phyloP scores from a whole-genome alignment of 495 filamentous ascomycete species.

The Podospora comata region DNA sequence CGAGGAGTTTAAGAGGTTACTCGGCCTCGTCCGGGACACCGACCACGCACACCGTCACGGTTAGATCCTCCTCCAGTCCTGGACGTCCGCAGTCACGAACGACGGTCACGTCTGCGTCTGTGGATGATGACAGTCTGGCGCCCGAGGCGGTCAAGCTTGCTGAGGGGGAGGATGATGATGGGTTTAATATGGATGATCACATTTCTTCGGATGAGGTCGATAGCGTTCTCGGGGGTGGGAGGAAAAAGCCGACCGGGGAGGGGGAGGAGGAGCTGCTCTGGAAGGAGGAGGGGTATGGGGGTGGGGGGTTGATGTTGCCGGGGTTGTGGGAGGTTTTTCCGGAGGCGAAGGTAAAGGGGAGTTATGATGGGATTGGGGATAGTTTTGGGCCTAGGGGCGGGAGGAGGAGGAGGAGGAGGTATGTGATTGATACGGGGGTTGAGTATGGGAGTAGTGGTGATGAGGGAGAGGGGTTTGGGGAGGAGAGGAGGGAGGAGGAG shows the following conservation, averaged over 20 bases:
- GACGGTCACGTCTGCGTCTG: slow-evolving; percentile 38
- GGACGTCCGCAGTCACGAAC: slow-evolving; percentile 40
- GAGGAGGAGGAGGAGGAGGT: slow-evolving; percentile 12
- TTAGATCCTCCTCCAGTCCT: slow-evolving; percentile 30
- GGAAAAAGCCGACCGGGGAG: slow-evolving; percentile 24
- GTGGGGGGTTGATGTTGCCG: slow-evolving; percentile 35
- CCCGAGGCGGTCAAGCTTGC: slow-evolving; percentile 1
- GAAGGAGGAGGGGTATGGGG: slow-evolving; percentile 37
- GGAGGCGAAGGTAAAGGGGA: not conserved
- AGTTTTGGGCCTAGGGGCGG: not conserved
- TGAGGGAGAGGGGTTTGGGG: not conserved
- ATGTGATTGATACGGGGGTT: slow-evolving; percentile 11
- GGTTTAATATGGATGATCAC: slow-evolving; percentile 42
- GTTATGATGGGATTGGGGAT: not conserved
- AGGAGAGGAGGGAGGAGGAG: not conserved
- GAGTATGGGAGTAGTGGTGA: slow-evolving; percentile 1
- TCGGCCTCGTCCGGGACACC: slow-evolving; percentile 39
- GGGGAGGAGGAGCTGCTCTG: slow-evolving; percentile 48
- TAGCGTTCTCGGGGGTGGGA: slow-evolving; percentile 24
- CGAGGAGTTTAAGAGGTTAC: not conserved
- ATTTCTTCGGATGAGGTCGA: slow-evolving; percentile 36
- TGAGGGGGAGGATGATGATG: slow-evolving; percentile 6
- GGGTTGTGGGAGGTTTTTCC: slow-evolving; percentile 32
- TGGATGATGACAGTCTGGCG: not conserved
- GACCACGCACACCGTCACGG: slow-evolving; percentile 31